Conservation (phyloP, 805 yeast genomes). For the Cyberlindnera nakhonratchasimensis region DNA sequence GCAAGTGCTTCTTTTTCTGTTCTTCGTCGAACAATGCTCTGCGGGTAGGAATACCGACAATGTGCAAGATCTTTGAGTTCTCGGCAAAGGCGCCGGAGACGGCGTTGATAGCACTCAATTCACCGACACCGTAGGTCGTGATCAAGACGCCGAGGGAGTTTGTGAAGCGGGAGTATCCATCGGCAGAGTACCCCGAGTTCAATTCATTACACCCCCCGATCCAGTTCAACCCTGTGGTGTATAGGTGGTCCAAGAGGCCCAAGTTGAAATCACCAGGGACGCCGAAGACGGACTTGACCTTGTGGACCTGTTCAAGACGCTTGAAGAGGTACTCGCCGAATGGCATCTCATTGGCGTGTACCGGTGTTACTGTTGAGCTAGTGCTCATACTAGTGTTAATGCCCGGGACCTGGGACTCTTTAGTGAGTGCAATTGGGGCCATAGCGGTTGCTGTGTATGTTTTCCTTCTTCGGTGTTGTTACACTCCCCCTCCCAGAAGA, state of each 20-base stretch:
- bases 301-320: slow-evolving; percentile 48
- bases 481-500: too few species aligned
- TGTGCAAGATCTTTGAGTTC: slow-evolving; percentile 72
- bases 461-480: too few species aligned
- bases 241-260: slow-evolving; percentile 63
- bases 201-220: slow-evolving; percentile 86
- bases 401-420: not conserved
- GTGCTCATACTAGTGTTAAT: too few species aligned
- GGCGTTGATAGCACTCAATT: slow-evolving; percentile 79
- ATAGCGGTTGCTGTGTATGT: slow-evolving; percentile 7
- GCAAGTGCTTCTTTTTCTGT: slow-evolving; percentile 37
- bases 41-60: slow-evolving; percentile 63
- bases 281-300: slow-evolving; percentile 63
- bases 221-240: slow-evolving; percentile 57
- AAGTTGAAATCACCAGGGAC: slow-evolving; percentile 80
- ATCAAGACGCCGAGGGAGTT: slow-evolving; percentile 61
- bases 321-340: slow-evolving; percentile 65
- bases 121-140: slow-evolving; percentile 86
- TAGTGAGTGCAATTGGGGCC: slow-evolving; percentile 11
- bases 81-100: slow-evolving; percentile 82
- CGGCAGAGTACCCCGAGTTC: slow-evolving; percentile 87
- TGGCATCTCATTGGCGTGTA: slow-evolving; percentile 31
- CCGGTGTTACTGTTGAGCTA: not conserved
- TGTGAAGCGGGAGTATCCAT: slow-evolving; percentile 74
- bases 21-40: slow-evolving; percentile 27